Base-by-base conservation (phyloP, 768 basidiomycete genomes). In the Pleurotus tuber-regium region DNA sequence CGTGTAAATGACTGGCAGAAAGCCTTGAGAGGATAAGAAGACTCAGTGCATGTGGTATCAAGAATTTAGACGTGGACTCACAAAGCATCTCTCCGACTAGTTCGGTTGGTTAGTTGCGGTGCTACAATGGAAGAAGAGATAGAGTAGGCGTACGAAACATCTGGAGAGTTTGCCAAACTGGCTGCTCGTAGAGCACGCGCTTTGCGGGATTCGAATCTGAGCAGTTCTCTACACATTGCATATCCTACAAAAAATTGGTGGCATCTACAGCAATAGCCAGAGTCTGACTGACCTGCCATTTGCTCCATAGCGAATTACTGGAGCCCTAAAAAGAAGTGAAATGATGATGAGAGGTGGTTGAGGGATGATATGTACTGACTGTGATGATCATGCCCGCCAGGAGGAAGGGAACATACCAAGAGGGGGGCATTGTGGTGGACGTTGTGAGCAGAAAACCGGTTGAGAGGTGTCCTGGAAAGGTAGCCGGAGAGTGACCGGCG, bases 181-280 rank as follows among this genome's bases (percentile, higher is more conserved):
- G 94, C 66, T 98, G 96, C 63, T 98, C 94, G 66, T 89, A 98
- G 25, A 91, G 78, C 43, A 93, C 76, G 50, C 79, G 83, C 29
- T 73, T 72, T 2, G 61, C 55, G 2, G 84, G 79, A 66, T 90
- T 73, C 30, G 79, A 79, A 57, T 85, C 78, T 41, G 66, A 65
- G 66, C 96, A 98, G 67, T 95, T 89, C 77, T 92, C 92, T 38
- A 98, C 95, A 63, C 96, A 98, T 84, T 97, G 92, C 91, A 97
- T 96, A 66, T 98, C 96, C 86, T 89, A 54, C 10, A 44, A 42
- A 16, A 35, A 11, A 49, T 24, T 41, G 53, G 54, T 43, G 56
- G 44, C 53, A 47, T n/a, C n/a, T n/a, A 54, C 28, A 29, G 26
- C 42, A 38, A 38, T 39, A 39, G 43, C 49, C 46, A 21, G 24